Conservation (phyloP, 2,329 filamentous ascomycete species). For the Torrubiellomyces zombiae region DNA sequence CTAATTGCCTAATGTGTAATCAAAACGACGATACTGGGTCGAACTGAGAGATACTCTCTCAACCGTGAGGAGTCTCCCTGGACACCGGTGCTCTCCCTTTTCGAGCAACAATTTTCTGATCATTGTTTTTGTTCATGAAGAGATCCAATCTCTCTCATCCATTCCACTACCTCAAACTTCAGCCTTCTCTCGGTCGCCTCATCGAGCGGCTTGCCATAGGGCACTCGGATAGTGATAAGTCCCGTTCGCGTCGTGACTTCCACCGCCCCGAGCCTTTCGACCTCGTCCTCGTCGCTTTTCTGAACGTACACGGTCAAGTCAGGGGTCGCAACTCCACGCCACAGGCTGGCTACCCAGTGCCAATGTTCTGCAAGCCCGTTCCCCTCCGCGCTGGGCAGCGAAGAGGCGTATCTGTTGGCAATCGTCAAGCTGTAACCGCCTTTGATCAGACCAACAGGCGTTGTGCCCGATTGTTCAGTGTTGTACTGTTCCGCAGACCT, state of each 20-base stretch:
- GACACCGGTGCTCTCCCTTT: too few relatives aligned
- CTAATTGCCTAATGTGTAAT: too few relatives aligned
- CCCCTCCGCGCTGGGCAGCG: constrained; percentile 57
- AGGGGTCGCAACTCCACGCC: constrained; percentile 70
- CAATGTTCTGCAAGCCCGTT: constrained; percentile 83
- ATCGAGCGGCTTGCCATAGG: constrained; percentile 30
- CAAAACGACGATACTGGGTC: too few relatives aligned
- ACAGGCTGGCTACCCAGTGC: constrained; percentile 92
- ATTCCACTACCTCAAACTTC: constrained; percentile 79
- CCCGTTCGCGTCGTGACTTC: constrained; percentile 36
- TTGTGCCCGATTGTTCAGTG: too few relatives aligned
- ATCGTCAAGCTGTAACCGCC: constrained; percentile 66
- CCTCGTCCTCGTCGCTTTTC: constrained; percentile 17
- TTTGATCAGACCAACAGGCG: constrained; percentile 61
- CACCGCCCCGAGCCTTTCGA: constrained; percentile 27
- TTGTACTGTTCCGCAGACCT: too few relatives aligned
- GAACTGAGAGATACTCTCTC: too few relatives aligned
- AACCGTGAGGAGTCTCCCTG: too few relatives aligned
- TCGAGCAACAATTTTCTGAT: too few relatives aligned
- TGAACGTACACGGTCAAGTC: constrained; percentile 62
- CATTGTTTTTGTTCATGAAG: too few relatives aligned
- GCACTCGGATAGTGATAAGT: constrained; percentile 37
- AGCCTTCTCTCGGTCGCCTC: constrained; percentile 58
- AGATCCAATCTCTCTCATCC: constrained; percentile 44
- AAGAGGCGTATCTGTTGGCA: constrained; percentile 57